Evolutionary conservation across 139 green algal species (phyloP).

Genomic region (Chlorella sp.): DNA sequence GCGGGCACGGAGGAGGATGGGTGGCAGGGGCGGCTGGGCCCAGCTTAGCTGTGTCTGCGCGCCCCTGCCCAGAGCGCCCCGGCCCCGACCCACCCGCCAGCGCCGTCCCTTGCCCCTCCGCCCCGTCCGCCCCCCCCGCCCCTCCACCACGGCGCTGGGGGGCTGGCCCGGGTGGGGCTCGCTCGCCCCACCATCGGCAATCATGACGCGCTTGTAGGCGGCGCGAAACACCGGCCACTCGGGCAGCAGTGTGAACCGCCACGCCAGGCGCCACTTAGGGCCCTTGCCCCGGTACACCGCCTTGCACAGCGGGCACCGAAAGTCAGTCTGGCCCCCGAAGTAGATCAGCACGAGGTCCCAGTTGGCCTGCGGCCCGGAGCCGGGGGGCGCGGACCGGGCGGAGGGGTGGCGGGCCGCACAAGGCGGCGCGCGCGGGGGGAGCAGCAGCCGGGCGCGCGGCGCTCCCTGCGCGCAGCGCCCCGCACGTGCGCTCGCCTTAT

Average conservation of each 20-base stretch:
- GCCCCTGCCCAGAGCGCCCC: neutral
- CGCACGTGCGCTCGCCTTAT: neutral
- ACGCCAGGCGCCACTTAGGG: constrained; percentile 33
- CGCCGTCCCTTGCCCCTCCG: neutral
- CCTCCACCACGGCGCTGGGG: neutral
- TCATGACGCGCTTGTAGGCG: too few relatives aligned
- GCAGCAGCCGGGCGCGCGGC: neutral
- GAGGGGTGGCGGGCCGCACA: neutral
- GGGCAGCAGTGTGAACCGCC: constrained; percentile 16
- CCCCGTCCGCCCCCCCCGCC: too few relatives aligned
- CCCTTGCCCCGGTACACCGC: constrained; percentile 1
- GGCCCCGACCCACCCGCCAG: too few relatives aligned
- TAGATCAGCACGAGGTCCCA: constrained; percentile 21
- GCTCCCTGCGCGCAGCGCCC: neutral
- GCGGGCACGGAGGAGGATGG: neutral
- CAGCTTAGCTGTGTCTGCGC: neutral
- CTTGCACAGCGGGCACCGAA: constrained; percentile 12
- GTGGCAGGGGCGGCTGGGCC: neutral
- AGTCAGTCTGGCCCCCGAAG: constrained; percentile 5
- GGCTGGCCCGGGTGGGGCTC: neutral
- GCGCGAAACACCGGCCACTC: constrained; percentile 10
- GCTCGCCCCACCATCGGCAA: neutral
- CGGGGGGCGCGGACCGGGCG: neutral
- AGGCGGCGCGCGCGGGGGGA: neutral
- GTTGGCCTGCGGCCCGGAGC: neutral